phyloP scores from a whole-genome alignment of 768 basidiomycete species.

The Lyophyllum decastes region DNA sequence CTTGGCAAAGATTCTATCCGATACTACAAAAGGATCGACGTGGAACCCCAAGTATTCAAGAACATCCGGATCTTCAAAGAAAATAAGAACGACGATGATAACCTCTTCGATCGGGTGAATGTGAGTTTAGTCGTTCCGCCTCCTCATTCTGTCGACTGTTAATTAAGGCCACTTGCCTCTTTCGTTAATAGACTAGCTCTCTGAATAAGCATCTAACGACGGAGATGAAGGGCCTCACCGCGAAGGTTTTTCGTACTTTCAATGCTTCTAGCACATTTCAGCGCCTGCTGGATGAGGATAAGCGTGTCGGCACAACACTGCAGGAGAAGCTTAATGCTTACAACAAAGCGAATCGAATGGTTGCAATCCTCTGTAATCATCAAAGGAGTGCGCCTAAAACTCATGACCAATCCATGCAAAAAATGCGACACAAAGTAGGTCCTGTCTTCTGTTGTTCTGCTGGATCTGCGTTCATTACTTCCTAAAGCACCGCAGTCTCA shows the following conservation, averaged over 20 bases:
- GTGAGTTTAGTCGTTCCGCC: constrained; percentile 47
- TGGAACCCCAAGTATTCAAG: constrained; percentile 94
- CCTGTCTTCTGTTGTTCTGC: not conserved
- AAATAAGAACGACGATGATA: constrained; percentile 84
- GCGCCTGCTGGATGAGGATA: constrained; percentile 75
- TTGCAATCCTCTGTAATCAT: constrained; percentile 99
- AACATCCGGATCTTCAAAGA: constrained; percentile 98
- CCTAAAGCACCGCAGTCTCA: constrained; percentile 78
- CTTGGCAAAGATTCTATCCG: constrained; percentile 99
- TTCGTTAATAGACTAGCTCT: constrained; percentile 59
- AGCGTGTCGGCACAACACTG: constrained; percentile 63
- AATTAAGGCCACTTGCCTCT: constrained; percentile 17
- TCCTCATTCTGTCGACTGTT: not conserved
- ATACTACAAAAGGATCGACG: constrained; percentile 89
- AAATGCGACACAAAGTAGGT: constrained; percentile 86
- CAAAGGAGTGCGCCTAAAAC: constrained; percentile 92
- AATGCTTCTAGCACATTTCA: constrained; percentile 98
- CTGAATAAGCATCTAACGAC: constrained; percentile 91
- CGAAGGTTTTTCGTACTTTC: constrained; percentile 99
- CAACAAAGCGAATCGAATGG: constrained; percentile 95
- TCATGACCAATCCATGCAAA: constrained; percentile 92
- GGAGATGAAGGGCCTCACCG: constrained; percentile 97
- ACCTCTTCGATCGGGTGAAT: constrained; percentile 92
- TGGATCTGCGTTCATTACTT: constrained; percentile 7
- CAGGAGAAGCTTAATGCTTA: constrained; percentile 97